phyloP scores from a whole-genome alignment of 2,329 filamentous ascomycete species.

The Capronia epimyces region DNA sequence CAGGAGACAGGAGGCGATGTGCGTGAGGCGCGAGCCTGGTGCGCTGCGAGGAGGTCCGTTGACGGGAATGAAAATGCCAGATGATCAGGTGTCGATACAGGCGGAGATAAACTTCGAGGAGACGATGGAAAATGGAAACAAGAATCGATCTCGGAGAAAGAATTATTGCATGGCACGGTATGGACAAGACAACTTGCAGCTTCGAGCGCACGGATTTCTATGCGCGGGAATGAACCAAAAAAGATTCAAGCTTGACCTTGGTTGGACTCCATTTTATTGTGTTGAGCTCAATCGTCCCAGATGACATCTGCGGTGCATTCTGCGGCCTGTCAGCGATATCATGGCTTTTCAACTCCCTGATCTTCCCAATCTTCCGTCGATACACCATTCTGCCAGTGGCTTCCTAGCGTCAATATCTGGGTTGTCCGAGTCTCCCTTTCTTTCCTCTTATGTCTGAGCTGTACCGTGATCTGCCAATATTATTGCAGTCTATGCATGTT shows the following conservation, averaged over 20 bases:
- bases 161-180: conserved; percentile 2
- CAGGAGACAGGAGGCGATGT: not conserved
- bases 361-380: no score
- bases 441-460: no score
- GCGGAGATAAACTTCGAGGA: not conserved
- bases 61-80: not conserved
- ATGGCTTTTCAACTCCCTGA: no score
- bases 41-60: not conserved
- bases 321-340: no score
- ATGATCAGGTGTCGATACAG: not conserved
- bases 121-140: not conserved
- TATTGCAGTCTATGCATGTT: no score
- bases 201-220: conserved; percentile 1
- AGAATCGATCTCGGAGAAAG: not conserved
- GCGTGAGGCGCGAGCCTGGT: not conserved
- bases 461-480: no score
- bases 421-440: no score
- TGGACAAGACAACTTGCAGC: not conserved
- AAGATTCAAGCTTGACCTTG: not conserved
- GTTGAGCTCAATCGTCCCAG: no score
- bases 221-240: conserved; percentile 1
- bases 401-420: no score
- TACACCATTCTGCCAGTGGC: no score
- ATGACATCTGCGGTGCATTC: no score
- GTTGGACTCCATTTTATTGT: not conserved